Evolutionary conservation across 768 basidiomycete species (phyloP).

Genomic region (Boletus tylopilopsis): DNA sequence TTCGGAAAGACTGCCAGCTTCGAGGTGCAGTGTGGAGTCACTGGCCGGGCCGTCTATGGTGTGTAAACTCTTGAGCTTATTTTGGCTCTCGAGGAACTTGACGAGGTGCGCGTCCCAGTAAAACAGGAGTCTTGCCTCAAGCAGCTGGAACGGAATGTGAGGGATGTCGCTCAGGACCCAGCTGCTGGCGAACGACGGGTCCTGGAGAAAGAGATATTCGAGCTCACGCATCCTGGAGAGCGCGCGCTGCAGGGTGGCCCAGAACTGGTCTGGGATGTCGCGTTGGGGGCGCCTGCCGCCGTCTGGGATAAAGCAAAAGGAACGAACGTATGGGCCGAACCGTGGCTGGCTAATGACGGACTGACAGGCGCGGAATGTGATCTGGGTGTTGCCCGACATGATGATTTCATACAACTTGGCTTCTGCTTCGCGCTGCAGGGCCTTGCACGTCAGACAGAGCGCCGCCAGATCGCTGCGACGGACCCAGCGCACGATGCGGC

Average conservation of each 20-base stretch:
- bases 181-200: constrained; percentile 35
- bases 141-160: constrained; percentile 43
- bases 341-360: constrained; percentile 35
- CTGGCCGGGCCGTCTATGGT: constrained; percentile 23
- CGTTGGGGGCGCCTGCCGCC: constrained; percentile 20
- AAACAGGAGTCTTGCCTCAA: constrained; percentile 46
- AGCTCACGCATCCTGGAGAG: constrained; percentile 44
- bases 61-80: constrained; percentile 38
- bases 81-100: constrained; percentile 48
- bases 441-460: constrained; percentile 44
- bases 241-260: constrained; percentile 41
- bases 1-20: constrained; percentile 36
- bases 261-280: constrained; percentile 36
- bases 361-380: constrained; percentile 36
- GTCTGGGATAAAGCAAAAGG: constrained; percentile 41
- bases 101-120: constrained; percentile 46
- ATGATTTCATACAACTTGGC: constrained; percentile 41
- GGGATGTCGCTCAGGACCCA: constrained; percentile 45
- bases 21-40: constrained; percentile 22
- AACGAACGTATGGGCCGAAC: constrained; percentile 40
- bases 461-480: constrained; percentile 36
- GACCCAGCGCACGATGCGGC: constrained; percentile 37
- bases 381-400: constrained; percentile 35
- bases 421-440: constrained; percentile 48
- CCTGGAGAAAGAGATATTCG: constrained; percentile 40